A percentile compares a stretch with the other conserved stretches of the same genome.
Conservation (phyloP, 495 filamentous ascomycete genomes). For the Penicillium antarcticum region DNA sequence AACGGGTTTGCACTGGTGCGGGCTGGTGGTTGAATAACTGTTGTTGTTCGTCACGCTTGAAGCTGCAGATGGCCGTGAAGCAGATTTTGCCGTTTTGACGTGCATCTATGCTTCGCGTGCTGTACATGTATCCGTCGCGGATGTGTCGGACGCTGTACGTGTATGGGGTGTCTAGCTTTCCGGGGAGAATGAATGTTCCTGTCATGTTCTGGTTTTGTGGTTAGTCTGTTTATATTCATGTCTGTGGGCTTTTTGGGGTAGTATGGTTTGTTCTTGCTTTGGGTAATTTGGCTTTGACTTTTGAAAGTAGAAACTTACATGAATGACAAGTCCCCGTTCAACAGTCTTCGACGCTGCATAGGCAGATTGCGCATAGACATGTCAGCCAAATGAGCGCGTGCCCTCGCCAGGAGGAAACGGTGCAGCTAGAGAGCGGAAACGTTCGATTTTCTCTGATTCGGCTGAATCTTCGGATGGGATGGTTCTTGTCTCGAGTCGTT, state of each 20-base stretch:
- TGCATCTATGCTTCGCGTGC: conserved; percentile 57
- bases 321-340: conserved; percentile 50
- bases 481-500: conserved; percentile 19
- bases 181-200: conserved; percentile 62
- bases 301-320: conserved; percentile 44
- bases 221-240: conserved; percentile 4
- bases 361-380: conserved; percentile 65
- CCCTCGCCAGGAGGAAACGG: conserved; percentile 32
- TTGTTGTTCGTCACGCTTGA: conserved; percentile 50
- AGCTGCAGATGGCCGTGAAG: conserved; percentile 61
- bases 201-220: conserved; percentile 54
- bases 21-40: conserved; percentile 39
- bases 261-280: too few relatives aligned
- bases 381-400: conserved; percentile 54
- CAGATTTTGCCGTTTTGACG: conserved; percentile 45
- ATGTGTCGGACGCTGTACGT: conserved; percentile 55
- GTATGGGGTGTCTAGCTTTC: conserved; percentile 52
- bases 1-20: conserved; percentile 33
- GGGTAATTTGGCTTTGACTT: neutral
- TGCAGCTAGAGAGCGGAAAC: conserved; percentile 29
- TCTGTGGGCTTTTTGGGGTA: too few relatives aligned
- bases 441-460: conserved; percentile 28
- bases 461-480: conserved; percentile 1
- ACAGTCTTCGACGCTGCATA: conserved; percentile 59
- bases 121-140: conserved; percentile 54